Evolutionary conservation across 345 rosid species (phyloP), one percentile per base, ranked within the genome.

Genomic region (Cardamine chenopodiifolia): DNA sequence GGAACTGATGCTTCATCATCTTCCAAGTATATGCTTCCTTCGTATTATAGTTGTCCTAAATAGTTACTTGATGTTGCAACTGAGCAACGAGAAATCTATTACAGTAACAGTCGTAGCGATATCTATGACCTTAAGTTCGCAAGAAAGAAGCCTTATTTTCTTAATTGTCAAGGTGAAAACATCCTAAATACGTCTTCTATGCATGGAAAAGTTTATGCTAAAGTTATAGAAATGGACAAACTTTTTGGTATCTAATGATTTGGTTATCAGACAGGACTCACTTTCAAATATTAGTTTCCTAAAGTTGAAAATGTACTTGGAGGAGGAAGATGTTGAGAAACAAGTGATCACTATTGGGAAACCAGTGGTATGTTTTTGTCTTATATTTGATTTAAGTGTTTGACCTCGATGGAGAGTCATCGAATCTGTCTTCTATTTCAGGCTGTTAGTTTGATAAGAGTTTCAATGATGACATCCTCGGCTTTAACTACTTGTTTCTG

Each of bases 231-330:
- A 32, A 3, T 50, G 32, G 15, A 6, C 32, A 29, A 29, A 8
- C 32, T 29, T 29, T 6, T 29, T 29, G 31, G 31, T 29, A 4
- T 19, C 54, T 19, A 12, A 48, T 19, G 54, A 48, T 48, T 48
- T 48, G 25, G 54, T 48, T 9, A 48, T 19, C 8, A 65, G 29
- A 48, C 56, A 3, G 3, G 7, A 48, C 25, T 65, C 7, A 10
- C 47, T 60, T 4, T 62, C 68, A 26, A 42, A 62, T 52, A 62
- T 62, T 25, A 62, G 68, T 62, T 44, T 62, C 53, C 54, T 44
- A 17, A 19, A 48, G 25, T 48, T 48, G 54, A 19, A 8, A 9
- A 48, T 48, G 25, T 10, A 19, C 6, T 48, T 48, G 54, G 54
- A 8, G 25, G 6, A 48, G 26, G 54, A 48, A 48, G 54, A 48